Percentiles rank a stretch among this genome's conserved stretches.
These are phyloP conservation scores for Talaromyces sp. DNA, from an alignment of 2,329 filamentous ascomycete species.

Conservation along the genomic window DNA sequence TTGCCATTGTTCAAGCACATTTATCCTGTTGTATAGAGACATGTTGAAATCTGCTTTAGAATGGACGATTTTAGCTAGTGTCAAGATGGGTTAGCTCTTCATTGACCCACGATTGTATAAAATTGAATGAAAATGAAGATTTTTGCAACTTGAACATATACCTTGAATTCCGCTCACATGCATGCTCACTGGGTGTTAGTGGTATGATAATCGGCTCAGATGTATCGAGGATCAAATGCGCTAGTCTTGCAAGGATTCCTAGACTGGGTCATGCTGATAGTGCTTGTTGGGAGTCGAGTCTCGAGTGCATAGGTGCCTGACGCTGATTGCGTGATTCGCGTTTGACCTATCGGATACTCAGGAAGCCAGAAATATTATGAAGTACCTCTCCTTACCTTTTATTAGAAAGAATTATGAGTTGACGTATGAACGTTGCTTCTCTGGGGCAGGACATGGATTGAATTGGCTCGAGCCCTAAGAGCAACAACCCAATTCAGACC, in stretches of 20 bases:
- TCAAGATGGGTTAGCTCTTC: too few relatives aligned
- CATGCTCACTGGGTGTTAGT: too few relatives aligned
- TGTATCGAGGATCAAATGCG: not conserved
- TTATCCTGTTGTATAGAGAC: too few relatives aligned
- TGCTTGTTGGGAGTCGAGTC: not conserved
- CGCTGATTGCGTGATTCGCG: not conserved
- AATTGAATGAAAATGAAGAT: too few relatives aligned
- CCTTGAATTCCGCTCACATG: too few relatives aligned
- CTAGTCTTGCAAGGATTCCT: not conserved
- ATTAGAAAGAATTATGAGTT: not conserved
- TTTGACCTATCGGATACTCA: not conserved
- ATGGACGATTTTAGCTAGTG: too few relatives aligned
- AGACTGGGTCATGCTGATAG: not conserved
- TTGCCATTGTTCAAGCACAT: too few relatives aligned
- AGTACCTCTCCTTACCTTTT: too few relatives aligned
- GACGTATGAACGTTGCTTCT: not conserved
- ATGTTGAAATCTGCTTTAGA: too few relatives aligned
- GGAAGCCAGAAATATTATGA: not conserved
- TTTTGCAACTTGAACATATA: too few relatives aligned
- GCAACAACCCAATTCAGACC: constrained; percentile 21
- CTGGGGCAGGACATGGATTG: not conserved
- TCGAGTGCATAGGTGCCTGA: not conserved
- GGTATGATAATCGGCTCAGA: too few relatives aligned
- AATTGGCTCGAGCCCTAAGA: constrained; percentile 16
- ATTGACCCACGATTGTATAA: too few relatives aligned